phyloP scores from a whole-genome alignment of 2,329 filamentous ascomycete genomes.

The Trichoderma citrinoviride region DNA sequence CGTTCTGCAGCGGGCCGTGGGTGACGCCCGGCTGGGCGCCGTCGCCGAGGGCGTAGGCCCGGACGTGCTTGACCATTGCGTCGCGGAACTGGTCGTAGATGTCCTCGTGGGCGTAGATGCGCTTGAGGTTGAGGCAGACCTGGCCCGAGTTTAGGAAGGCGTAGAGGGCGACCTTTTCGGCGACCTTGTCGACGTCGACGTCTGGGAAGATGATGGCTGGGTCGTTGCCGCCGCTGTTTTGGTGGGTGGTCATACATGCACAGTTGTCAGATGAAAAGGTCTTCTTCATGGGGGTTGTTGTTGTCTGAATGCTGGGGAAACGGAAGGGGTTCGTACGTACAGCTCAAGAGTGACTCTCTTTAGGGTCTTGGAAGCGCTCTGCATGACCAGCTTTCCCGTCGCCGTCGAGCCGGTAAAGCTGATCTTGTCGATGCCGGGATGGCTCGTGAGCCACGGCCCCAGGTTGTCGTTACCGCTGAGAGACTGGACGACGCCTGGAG shows the following conservation, averaged over 20 bases:
- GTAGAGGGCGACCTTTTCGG: constrained; percentile 34
- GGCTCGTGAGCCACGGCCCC: constrained; percentile 55
- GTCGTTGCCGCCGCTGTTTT: constrained; percentile 56
- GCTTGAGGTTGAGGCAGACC: constrained; percentile 57
- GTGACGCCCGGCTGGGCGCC: constrained; percentile 42
- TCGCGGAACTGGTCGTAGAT: constrained; percentile 54
- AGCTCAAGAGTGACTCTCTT: constrained; percentile 67
- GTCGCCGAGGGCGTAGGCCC: constrained; percentile 38
- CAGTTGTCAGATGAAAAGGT: not conserved
- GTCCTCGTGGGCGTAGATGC: constrained; percentile 56
- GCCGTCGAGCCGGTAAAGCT: constrained; percentile 71
- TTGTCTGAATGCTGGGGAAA: too few species aligned
- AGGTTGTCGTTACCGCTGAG: constrained; percentile 61
- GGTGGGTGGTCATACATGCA: too few species aligned
- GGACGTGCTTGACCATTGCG: constrained; percentile 46
- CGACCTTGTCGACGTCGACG: constrained; percentile 46
- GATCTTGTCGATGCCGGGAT: constrained; percentile 60
- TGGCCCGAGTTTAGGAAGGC: constrained; percentile 54
- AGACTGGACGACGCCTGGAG: constrained; percentile 60
- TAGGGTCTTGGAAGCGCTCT: constrained; percentile 61
- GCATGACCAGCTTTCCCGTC: constrained; percentile 71
- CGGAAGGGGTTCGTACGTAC: not conserved
- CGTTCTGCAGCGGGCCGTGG: constrained; percentile 57
- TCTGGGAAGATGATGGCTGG: constrained; percentile 49
- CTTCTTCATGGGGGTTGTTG: too few species aligned